Conservation (phyloP, 2,329 filamentous ascomycete species). For the Elsinoe ampelina region DNA sequence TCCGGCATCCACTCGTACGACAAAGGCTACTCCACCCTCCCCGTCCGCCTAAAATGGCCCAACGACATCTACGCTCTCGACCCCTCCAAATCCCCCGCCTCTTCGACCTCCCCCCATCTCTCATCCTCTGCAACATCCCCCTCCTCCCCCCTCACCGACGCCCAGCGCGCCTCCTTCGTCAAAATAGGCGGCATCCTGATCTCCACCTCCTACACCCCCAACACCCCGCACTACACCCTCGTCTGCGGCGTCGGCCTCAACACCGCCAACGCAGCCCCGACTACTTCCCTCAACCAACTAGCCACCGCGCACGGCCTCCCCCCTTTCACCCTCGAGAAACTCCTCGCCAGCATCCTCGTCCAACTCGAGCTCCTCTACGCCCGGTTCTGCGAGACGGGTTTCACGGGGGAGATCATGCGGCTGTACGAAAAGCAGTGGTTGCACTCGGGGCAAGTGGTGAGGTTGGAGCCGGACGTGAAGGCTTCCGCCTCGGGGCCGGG, state of each 20-base stretch:
- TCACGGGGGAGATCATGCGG: conserved; percentile 61
- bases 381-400: conserved; percentile 66
- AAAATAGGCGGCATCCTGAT: conserved; percentile 93
- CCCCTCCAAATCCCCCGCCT: conserved; percentile 18
- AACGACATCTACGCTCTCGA: conserved; percentile 64
- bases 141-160: not conserved
- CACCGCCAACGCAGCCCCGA: conserved; percentile 71
- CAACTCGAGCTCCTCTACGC: conserved; percentile 69
- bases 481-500: conserved; percentile 54
- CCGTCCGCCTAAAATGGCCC: conserved; percentile 90
- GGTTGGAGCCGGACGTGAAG: conserved; percentile 64
- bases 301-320: conserved; percentile 40
- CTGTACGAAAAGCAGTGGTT: conserved; percentile 79
- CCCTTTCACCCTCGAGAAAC: conserved; percentile 63
- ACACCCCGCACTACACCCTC: conserved; percentile 61
- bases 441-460: conserved; percentile 60
- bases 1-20: conserved; percentile 76
- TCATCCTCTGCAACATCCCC: not conserved
- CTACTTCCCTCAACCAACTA: conserved; percentile 73
- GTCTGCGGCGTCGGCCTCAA: conserved; percentile 80
- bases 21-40: conserved; percentile 60
- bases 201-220: conserved; percentile 70
- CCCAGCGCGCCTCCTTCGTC: conserved; percentile 66
- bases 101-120: not conserved
- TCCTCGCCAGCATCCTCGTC: conserved; percentile 72